Conservation (phyloP, 2,329 filamentous ascomycete genomes). For the Alternaria viburni region DNA sequence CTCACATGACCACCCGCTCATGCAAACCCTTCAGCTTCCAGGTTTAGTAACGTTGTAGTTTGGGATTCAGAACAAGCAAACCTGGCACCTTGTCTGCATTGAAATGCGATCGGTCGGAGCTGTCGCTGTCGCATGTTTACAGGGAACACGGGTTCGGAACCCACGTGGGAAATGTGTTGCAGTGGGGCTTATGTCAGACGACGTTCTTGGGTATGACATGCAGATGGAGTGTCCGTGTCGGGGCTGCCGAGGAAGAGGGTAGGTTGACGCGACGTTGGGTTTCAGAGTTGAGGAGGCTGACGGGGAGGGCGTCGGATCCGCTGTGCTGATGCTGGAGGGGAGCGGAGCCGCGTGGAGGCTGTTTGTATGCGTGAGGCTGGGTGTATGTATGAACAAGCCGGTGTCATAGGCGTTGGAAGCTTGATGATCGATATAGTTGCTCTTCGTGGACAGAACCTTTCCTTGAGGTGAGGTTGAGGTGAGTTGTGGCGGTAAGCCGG, state of each 20-base stretch:
- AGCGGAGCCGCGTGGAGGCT: too few relatives aligned
- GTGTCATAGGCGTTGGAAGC: background rate
- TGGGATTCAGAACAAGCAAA: background rate
- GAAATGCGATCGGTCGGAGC: background rate
- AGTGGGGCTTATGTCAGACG: background rate
- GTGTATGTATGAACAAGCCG: background rate
- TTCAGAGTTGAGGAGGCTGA: background rate
- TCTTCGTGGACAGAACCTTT: background rate
- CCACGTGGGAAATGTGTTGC: background rate
- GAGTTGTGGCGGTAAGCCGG: background rate
- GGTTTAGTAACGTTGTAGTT: background rate
- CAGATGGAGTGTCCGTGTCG: background rate
- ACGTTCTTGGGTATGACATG: background rate
- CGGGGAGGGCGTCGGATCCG: background rate
- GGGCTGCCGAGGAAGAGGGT: background rate
- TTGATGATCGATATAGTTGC: background rate
- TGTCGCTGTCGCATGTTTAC: background rate
- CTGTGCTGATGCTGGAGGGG: too few relatives aligned
- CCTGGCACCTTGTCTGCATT: background rate
- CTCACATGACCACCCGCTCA: background rate
- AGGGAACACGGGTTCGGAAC: background rate
- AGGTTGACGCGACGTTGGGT: background rate
- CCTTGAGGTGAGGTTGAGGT: background rate
- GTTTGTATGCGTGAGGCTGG: too few relatives aligned
- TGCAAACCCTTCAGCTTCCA: background rate